Evolutionary conservation across 306 rosid species (phyloP).

Genomic region (Cicer cuneatum): DNA sequence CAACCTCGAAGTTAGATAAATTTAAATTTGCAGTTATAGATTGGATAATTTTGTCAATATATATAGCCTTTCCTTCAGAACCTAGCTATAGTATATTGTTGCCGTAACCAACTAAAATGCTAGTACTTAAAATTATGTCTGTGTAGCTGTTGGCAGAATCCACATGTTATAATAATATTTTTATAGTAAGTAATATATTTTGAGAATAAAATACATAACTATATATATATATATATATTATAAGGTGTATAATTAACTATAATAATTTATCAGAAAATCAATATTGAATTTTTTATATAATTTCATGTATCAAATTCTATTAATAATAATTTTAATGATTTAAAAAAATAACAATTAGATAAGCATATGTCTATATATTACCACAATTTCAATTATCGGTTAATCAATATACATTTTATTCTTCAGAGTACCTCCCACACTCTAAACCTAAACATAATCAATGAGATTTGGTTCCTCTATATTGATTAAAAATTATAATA

Average conservation of each 20-base stretch:
- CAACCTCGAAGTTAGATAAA: slow-evolving; percentile 66
- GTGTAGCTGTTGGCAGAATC: neutral
- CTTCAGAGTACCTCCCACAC: neutral
- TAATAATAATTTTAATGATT: too few relatives aligned
- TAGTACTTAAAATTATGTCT: neutral
- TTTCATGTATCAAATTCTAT: too few relatives aligned
- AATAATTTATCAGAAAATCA: neutral
- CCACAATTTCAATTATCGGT: neutral
- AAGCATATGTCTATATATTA: too few relatives aligned
- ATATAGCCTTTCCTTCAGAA: neutral
- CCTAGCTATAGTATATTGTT: slow-evolving; percentile 2
- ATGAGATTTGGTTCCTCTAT: neutral
- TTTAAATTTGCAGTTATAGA: slow-evolving; percentile 33
- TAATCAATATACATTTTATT: neutral
- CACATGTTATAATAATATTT: neutral
- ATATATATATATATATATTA: too few relatives aligned
- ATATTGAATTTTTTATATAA: too few relatives aligned
- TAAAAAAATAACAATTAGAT: neutral
- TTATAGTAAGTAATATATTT: too few relatives aligned
- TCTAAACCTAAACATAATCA: neutral
- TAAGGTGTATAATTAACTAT: too few relatives aligned
- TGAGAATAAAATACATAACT: too few relatives aligned
- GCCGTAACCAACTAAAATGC: slow-evolving; percentile 2
- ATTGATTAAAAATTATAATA: neutral
- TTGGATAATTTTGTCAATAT: slow-evolving; percentile 40